These are phyloP conservation scores for Fusarium sp. DNA, from an alignment of 2,329 filamentous ascomycete genomes.

Conservation along the genomic window DNA sequence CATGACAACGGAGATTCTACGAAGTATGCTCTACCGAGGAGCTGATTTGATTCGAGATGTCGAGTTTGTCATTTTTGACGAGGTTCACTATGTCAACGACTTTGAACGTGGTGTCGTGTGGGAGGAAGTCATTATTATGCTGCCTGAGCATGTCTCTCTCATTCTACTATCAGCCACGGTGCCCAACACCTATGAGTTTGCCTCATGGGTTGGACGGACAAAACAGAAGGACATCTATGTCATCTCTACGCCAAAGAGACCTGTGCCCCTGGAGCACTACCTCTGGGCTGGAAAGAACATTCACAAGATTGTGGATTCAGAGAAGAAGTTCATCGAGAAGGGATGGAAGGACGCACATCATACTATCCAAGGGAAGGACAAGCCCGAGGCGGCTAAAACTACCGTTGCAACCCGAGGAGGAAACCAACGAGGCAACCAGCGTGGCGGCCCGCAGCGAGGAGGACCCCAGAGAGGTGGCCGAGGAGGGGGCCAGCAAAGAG, in stretches of 20 bases:
- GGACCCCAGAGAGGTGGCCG: constrained; percentile 56
- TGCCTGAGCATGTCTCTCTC: constrained; percentile 94
- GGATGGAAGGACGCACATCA: constrained; percentile 96
- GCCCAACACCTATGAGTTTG: constrained; percentile 96
- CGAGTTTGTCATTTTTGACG: constrained; percentile 98
- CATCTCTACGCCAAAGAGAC: constrained; percentile 94
- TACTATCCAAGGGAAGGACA: constrained; percentile 81
- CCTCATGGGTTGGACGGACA: constrained; percentile 96
- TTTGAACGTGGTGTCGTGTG: constrained; percentile 95
- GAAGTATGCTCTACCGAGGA: constrained; percentile 97
- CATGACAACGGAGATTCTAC: constrained; percentile 98
- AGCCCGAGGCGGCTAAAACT: constrained; percentile 60
- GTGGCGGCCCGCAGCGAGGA: constrained; percentile 50
- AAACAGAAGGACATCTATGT: constrained; percentile 99
- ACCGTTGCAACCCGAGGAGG: constrained; percentile 51
- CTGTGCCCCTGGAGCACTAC: constrained; percentile 94
- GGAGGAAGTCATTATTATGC: constrained; percentile 99
- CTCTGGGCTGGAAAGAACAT: constrained; percentile 94
- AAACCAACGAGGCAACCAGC: constrained; percentile 49
- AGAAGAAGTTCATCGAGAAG: constrained; percentile 89
- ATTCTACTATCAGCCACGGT: constrained; percentile 96
- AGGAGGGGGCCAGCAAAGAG: constrained; percentile 57
- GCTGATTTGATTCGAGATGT: constrained; percentile 96
- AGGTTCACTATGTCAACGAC: constrained; percentile 99
- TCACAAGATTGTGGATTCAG: constrained; percentile 90